Base-by-base conservation (phyloP, 2,329 filamentous ascomycete species). In the Cladosporium cucumerinum region DNA sequence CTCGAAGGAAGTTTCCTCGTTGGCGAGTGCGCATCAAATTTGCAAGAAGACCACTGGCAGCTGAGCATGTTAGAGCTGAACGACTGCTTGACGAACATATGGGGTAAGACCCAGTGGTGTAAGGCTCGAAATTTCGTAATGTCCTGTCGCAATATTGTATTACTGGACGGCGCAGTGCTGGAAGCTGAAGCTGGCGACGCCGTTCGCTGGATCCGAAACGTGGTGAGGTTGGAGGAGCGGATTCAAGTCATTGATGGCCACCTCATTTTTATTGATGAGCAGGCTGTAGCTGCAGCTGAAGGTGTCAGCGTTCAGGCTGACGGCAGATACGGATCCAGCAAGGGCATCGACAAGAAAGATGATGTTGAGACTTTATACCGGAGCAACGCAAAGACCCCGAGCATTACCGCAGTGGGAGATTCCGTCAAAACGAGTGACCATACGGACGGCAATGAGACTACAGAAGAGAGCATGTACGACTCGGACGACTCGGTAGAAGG, bases 401-500 rank as follows among this genome's bases (percentile, higher is more conserved):
- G 34, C 16, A 18, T 18, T 39, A 16, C 16, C 34, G 14, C 18
- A 18, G 34, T 39, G 34, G 16, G 4, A 39, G 34, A 39, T 6
- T 18, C 34, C 7, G 14, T 39, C 34, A 4, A 39, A 18, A 12
- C 2, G 11, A 39, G 34, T 18, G 34, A 18, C 34, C 34, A 16
- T 39, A 39, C 16, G 34, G 34, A 39, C 34, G 34, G 16, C 16
- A 39, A 1, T 5, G 34, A 18, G 18, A 16, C 34, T 18, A 30
- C 32, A 25, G 23, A 18, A 2, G 48, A 52, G 14, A 26, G 14
- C 26, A 26, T 23, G 14, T 51, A 49, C 32, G 66, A 67, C 23
- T 57, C 46, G 28, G 66, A 66, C 39, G 64, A 64, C 10, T 66
- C 66, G 12, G 39, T 46, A 61, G 62, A 66, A 25, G 57, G 63